Percentiles rank a stretch among this genome's conserved stretches.
Conservation (phyloP, 2,329 filamentous ascomycete genomes). For the Cadophora malorum region DNA sequence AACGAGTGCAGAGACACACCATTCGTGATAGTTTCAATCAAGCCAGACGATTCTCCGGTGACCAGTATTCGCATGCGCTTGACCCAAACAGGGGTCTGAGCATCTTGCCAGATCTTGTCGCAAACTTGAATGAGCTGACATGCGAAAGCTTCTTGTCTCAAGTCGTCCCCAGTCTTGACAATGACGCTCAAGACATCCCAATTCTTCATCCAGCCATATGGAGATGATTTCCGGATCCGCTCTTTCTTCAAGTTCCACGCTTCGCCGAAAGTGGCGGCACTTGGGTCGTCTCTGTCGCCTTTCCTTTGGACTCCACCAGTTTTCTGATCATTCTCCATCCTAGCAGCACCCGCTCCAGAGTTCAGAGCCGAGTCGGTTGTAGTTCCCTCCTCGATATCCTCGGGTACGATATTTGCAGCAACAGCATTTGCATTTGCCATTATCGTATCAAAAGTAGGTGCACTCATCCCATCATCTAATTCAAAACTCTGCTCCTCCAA, state of each 20-base stretch:
- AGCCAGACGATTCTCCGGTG: constrained; percentile 81
- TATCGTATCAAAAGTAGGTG: constrained; percentile 81
- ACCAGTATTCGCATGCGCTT: constrained; percentile 88
- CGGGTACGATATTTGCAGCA: constrained; percentile 53
- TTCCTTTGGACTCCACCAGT: constrained; percentile 82
- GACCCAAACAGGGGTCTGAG: constrained; percentile 80
- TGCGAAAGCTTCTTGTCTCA: constrained; percentile 85
- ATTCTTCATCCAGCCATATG: constrained; percentile 88
- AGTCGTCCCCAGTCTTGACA: constrained; percentile 83
- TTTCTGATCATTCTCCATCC: constrained; percentile 91
- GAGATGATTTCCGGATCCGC: constrained; percentile 81
- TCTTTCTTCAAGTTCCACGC: constrained; percentile 86
- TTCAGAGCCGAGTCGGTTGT: constrained; percentile 55
- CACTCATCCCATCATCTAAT: constrained; percentile 67
- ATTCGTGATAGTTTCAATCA: constrained; percentile 89
- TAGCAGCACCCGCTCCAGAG: constrained; percentile 75
- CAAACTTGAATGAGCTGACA: constrained; percentile 85
- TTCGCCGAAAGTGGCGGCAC: constrained; percentile 85
- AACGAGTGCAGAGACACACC: constrained; percentile 87
- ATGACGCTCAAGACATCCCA: constrained; percentile 89
- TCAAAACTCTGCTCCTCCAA: constrained; percentile 87
- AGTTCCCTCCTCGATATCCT: constrained; percentile 63
- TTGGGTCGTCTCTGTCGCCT: constrained; percentile 84
- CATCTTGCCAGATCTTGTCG: constrained; percentile 81
- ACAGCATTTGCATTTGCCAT: constrained; percentile 73